Evolutionary conservation across 2,329 filamentous ascomycete species (phyloP), one percentile per base, ranked within the genome.

Genomic region (Curvularia spicifera): DNA sequence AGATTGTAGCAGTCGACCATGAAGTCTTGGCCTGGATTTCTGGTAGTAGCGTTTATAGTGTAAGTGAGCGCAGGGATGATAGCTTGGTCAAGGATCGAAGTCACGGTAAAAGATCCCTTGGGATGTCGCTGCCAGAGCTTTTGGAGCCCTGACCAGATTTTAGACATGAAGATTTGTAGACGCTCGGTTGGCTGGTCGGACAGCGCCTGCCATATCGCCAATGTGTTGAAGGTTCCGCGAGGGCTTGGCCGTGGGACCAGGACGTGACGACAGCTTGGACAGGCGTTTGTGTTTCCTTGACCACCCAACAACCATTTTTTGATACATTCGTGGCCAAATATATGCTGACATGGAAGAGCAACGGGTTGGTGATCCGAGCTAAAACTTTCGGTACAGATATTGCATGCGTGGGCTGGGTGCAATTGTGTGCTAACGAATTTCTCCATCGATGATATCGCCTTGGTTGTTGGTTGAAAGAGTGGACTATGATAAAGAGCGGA

Each of bases 321-420:
- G 31, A 76, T 71, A 54, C 73, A 76, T 8, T 53, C 43, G 37
- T 73, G 59, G 9, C 72, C 72, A 50, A 76, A 73, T 15, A 75
- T 71, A 31, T 76, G 73, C 33, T 65, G 64, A 56, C 73, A 76
- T 10, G 63, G 61, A 7, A 76, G 63, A 2, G 69, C 61, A n/a
- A 74, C 71, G 1, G 72, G 73, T 15, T 65, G 60, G 22, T 74
- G 70, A 2, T 53, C 53, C 0, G 57, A 56, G 33, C 65, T 65
- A 49, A 73, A 74, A 12, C 57, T 45, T 12, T 73, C 69, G 7
- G 62, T 71, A 47, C 72, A 75, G 20, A 75, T 66, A 8, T 61
- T 55, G 49, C 72, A 75, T 9, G 48, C 61, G 28, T 70, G 65
- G n/a, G 64, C 67, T 0, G 70, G 68, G 18, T 61, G 67, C 24